Conservation (phyloP, 176 grass and related monocot species). For the Cocos nucifera region DNA sequence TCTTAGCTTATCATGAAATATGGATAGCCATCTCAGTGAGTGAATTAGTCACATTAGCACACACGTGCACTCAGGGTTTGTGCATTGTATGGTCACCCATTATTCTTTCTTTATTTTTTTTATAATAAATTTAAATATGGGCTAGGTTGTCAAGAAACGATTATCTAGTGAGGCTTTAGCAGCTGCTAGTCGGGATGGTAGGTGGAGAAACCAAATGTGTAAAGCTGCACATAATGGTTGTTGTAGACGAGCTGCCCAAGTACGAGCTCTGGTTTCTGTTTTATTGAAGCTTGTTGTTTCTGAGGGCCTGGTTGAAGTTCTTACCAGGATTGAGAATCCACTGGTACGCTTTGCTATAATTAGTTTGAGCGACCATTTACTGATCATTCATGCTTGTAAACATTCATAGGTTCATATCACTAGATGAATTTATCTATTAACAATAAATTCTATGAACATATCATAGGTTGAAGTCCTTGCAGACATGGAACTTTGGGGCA, state of each 20-base stretch:
- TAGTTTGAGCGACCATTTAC: too few species aligned
- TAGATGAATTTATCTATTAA: too few species aligned
- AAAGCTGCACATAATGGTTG: slow-evolving; percentile 94
- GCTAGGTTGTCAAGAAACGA: slow-evolving; percentile 72
- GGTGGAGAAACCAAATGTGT: slow-evolving; percentile 95
- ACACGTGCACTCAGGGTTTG: too few species aligned
- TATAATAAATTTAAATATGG: neutral
- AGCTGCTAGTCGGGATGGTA: slow-evolving; percentile 74
- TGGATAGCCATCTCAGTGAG: too few species aligned
- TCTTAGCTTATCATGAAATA: too few species aligned
- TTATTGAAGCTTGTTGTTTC: slow-evolving; percentile 63
- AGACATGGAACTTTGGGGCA: slow-evolving; percentile 91
- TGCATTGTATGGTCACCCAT: too few species aligned
- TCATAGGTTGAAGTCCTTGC: slow-evolving; percentile 78
- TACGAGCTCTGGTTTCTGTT: slow-evolving; percentile 59
- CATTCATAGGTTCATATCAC: neutral
- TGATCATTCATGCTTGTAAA: slow-evolving; percentile 4
- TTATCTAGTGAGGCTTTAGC: slow-evolving; percentile 52
- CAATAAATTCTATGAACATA: neutral
- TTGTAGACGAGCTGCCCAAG: slow-evolving; percentile 69
- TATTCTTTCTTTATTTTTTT: neutral
- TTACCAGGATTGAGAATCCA: slow-evolving; percentile 63
- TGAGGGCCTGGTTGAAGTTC: slow-evolving; percentile 52
- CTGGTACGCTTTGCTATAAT: slow-evolving; percentile 38
- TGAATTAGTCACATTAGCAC: too few species aligned